phyloP scores from a whole-genome alignment of 805 yeast genomes.

The Huiozyma sinensis region DNA sequence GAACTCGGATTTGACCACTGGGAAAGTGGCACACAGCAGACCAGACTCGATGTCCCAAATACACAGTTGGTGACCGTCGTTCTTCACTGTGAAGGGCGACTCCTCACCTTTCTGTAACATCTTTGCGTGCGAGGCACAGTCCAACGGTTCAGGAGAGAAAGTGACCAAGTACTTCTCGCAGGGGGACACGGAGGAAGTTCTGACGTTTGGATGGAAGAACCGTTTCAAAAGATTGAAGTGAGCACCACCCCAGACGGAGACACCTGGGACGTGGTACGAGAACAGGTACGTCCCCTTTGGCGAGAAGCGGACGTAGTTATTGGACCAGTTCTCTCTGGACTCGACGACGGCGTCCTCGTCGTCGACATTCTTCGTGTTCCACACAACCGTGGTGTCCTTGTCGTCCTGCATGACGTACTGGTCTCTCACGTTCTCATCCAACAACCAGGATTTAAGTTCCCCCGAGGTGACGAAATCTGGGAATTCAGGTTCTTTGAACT shows the following conservation, averaged over 20 bases:
- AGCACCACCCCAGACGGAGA: constrained; percentile 92
- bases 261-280: constrained; percentile 88
- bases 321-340: constrained; percentile 78
- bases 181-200: constrained; percentile 86
- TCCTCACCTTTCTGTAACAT: constrained; percentile 33
- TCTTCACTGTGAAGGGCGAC: constrained; percentile 77
- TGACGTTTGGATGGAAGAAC: constrained; percentile 80
- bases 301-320: constrained; percentile 79
- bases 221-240: constrained; percentile 62
- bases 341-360: constrained; percentile 65
- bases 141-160: constrained; percentile 75
- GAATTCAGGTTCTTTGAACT: constrained; percentile 59
- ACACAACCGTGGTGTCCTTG: constrained; percentile 72
- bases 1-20: constrained; percentile 58
- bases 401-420: constrained; percentile 74
- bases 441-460: constrained; percentile 82
- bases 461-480: constrained; percentile 69
- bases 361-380: constrained; percentile 64
- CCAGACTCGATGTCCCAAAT: constrained; percentile 87
- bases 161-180: constrained; percentile 84
- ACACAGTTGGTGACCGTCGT: constrained; percentile 87
- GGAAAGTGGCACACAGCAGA: constrained; percentile 79
- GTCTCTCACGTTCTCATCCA: constrained; percentile 81
- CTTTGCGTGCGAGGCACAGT: constrained; percentile 6
- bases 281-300: constrained; percentile 86